A percentile compares a stretch with the other conserved stretches of the same genome.
Conservation (phyloP, 148 eudicot genomes). For the Rhododendron griersonianum region DNA sequence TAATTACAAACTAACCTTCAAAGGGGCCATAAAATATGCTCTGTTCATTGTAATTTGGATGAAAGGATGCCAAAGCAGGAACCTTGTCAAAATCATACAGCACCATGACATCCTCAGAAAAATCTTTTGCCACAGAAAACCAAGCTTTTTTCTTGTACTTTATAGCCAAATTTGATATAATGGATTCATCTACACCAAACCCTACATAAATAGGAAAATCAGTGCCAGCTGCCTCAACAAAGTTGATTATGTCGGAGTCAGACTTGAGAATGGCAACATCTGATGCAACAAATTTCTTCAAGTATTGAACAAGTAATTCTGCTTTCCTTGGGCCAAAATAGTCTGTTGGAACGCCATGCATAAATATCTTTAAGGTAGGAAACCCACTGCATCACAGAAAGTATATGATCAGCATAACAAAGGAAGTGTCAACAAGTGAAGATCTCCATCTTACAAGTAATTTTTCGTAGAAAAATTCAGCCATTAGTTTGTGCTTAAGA, state of each 20-base stretch:
- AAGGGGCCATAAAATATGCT: constrained; percentile 88
- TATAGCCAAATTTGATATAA: constrained; percentile 53
- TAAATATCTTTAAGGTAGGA: constrained; percentile 83
- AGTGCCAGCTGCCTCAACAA: constrained; percentile 66
- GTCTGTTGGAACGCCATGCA: constrained; percentile 83
- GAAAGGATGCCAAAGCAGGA: constrained; percentile 77
- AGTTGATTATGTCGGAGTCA: constrained; percentile 59
- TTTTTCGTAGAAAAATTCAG: neutral
- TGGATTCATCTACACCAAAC: constrained; percentile 79
- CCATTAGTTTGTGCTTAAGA: neutral
- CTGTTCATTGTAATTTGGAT: constrained; percentile 64
- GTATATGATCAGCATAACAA: neutral
- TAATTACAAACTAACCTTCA: constrained; percentile 56
- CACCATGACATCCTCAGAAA: constrained; percentile 73
- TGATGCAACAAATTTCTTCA: constrained; percentile 88
- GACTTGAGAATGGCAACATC: constrained; percentile 72
- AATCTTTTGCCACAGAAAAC: constrained; percentile 90
- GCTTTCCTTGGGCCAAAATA: constrained; percentile 82
- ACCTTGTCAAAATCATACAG: constrained; percentile 83
- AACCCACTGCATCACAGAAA: constrained; percentile 64
- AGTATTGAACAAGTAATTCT: constrained; percentile 56
- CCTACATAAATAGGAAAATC: constrained; percentile 81
- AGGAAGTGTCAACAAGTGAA: constrained; percentile 1
- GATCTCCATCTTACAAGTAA: neutral
- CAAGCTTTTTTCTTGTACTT: constrained; percentile 91